Conservation (phyloP, 768 basidiomycete species). For the Albatrellus ellisii region DNA sequence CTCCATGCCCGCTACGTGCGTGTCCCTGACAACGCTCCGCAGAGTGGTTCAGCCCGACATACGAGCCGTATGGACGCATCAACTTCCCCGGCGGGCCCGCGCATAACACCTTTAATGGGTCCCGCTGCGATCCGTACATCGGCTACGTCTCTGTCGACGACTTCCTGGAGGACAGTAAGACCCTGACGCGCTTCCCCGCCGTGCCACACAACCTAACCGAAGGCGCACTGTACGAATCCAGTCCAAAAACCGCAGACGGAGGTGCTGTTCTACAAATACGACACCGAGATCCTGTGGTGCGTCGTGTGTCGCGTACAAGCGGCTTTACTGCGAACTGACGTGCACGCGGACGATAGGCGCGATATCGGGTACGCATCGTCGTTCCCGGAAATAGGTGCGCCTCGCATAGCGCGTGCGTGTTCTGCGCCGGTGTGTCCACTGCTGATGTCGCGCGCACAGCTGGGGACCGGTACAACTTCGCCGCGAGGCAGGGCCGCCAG, state of each 20-base stretch:
- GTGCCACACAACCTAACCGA: not conserved
- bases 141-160: constrained; percentile 35
- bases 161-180: constrained; percentile 29
- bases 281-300: constrained; percentile 17
- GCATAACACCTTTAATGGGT: constrained; percentile 25
- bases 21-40: not conserved
- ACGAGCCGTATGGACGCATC: constrained; percentile 33
- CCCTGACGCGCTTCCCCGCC: not conserved
- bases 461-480: constrained; percentile 11
- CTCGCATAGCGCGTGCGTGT: not conserved
- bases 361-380: not conserved
- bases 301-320: constrained; percentile 27
- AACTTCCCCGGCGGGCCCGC: constrained; percentile 39
- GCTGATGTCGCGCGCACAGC: constrained; percentile 3
- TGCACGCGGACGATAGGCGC: not conserved
- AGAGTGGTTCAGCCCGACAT: constrained; percentile 42
- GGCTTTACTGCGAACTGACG: not conserved
- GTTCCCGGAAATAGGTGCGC: not conserved
- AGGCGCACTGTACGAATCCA: not conserved
- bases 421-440: not conserved
- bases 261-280: not conserved
- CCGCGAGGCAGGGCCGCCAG: constrained; percentile 9
- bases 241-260: constrained; percentile 39
- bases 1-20: not conserved
- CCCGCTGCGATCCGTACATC: constrained; percentile 36